Evolutionary conservation across 2,329 filamentous ascomycete genomes (phyloP).

Genomic region (Fusarium papillatum): DNA sequence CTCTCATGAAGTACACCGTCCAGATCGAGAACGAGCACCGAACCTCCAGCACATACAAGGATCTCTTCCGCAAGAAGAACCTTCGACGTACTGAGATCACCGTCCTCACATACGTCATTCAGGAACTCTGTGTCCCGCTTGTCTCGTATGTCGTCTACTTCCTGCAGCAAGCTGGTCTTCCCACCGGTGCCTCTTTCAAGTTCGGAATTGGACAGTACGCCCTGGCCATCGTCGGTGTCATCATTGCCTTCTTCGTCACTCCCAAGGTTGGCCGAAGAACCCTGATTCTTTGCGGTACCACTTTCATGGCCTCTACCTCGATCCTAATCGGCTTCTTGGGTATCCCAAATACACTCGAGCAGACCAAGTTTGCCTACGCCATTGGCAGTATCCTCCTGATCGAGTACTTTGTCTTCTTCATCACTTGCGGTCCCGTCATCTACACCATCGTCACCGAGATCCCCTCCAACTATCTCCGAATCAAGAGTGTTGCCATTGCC

Average conservation of each 20-base stretch:
- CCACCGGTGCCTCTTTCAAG: conserved; percentile 17
- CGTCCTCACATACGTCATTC: conserved; percentile 25
- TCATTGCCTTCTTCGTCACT: conserved; percentile 22
- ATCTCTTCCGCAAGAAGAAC: conserved; percentile 31
- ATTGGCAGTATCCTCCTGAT: conserved; percentile 60
- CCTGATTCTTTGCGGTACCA: conserved; percentile 56
- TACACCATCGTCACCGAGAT: conserved; percentile 82
- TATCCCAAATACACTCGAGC: conserved; percentile 57
- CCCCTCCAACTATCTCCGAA: conserved; percentile 59
- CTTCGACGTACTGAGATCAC: conserved; percentile 33
- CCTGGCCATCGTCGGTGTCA: conserved; percentile 27
- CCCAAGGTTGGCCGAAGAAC: conserved; percentile 24
- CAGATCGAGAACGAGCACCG: conserved; percentile 28
- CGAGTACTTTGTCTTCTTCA: conserved; percentile 58
- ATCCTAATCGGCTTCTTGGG: conserved; percentile 67
- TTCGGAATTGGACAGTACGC: conserved; percentile 30
- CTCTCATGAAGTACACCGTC: conserved; percentile 45
- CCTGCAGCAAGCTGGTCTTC: conserved; percentile 30
- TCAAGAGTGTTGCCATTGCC: conserved; percentile 60
- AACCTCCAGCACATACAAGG: conserved; percentile 19
- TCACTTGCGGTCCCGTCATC: conserved; percentile 69
- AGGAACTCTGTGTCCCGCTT: conserved; percentile 31
- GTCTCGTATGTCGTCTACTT: conserved; percentile 31
- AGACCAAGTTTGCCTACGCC: conserved; percentile 54
- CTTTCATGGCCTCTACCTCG: conserved; percentile 49